Evolutionary conservation across 1,284 basidiomycete species (phyloP), one percentile per base, ranked within the genome.

Genomic region (Trametes polyzona): DNA sequence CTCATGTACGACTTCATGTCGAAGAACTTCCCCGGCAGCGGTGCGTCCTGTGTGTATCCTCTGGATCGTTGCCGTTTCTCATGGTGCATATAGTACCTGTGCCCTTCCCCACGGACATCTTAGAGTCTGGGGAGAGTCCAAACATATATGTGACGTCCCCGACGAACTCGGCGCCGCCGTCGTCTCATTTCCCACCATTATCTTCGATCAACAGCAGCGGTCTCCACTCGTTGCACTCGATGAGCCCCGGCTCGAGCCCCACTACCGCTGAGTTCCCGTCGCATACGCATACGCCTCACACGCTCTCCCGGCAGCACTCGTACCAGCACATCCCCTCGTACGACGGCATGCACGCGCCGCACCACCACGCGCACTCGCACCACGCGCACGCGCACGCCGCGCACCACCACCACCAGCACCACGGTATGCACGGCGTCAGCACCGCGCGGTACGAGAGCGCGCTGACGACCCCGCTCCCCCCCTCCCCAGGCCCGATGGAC

Each of bases 61-160:
- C 8, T 21, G 8, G 47, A 26, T 17, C 41, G 43, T 16, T 40
- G n/a, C n/a, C n/a, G n/a, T n/a, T 19, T 9, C 41, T 23, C 36
- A 30, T 17, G 24, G 8, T 26, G 27, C 26, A 7, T 33, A 12
- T 65, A 89, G 87, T 90, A 10, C 80, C 83, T 0, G 63, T 72
- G n/a, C 77, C 78, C 27, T 87, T 88, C 71, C 86, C 87, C 0
- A 65, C 70, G 14, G 86, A 91, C 50, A 70, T 91, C 4, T 70
- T 87, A 30, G 87, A 89, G 8, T 41, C 62, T 11, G 65, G 65
- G 47, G 70, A 73, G 54, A 86, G 77, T 52, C 87, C 87, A 8
- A 87, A 88, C 65, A 90, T 91, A 60, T 87, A 81, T 67, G 78
- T 91, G 63, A 90, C 87, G 1, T 86, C 86, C 0, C 87, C 88